Percentiles rank a stretch among this genome's conserved stretches.
Conservation (phyloP, 1,284 basidiomycete genomes). For the Pulveroboletus sp. region DNA sequence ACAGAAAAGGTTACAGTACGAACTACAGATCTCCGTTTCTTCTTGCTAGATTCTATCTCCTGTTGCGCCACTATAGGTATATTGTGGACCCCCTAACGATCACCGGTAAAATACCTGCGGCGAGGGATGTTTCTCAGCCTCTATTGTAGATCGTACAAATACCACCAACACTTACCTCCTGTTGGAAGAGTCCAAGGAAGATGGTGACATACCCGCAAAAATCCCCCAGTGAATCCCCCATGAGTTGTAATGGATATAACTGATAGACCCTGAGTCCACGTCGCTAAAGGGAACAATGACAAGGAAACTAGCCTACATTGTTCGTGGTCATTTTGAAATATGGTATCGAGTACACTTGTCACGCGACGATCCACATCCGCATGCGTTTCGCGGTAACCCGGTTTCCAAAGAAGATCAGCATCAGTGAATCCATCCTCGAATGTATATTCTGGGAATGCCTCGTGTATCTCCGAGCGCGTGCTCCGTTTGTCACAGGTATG, state of each 20-base stretch:
- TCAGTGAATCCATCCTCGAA: conserved; percentile 73
- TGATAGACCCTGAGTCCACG: conserved; percentile 24
- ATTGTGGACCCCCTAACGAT: conserved; percentile 7
- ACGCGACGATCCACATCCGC: conserved; percentile 8
- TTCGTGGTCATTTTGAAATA: conserved; percentile 4
- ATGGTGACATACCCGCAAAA: conserved; percentile 48
- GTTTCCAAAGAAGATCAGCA: conserved; percentile 67
- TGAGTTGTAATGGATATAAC: conserved; percentile 65
- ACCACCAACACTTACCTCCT: conserved; percentile 46
- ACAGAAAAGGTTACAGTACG: not conserved
- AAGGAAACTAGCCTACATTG: conserved; percentile 2
- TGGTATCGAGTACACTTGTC: not conserved
- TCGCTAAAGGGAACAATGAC: not conserved
- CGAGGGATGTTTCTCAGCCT: conserved; percentile 16
- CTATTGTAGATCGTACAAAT: not conserved
- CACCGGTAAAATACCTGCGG: conserved; percentile 10
- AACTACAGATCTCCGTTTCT: too few species aligned
- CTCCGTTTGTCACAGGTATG: conserved; percentile 15
- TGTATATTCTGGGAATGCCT: conserved; percentile 57
- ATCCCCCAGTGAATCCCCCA: conserved; percentile 56
- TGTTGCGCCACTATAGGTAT: too few species aligned
- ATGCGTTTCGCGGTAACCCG: conserved; percentile 11
- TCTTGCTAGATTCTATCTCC: too few species aligned
- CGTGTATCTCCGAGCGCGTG: conserved; percentile 46
- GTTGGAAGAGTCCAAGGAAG: conserved; percentile 49